Evolutionary conservation across 1,284 basidiomycete genomes (phyloP).

Genomic region (Tilletia setariae): DNA sequence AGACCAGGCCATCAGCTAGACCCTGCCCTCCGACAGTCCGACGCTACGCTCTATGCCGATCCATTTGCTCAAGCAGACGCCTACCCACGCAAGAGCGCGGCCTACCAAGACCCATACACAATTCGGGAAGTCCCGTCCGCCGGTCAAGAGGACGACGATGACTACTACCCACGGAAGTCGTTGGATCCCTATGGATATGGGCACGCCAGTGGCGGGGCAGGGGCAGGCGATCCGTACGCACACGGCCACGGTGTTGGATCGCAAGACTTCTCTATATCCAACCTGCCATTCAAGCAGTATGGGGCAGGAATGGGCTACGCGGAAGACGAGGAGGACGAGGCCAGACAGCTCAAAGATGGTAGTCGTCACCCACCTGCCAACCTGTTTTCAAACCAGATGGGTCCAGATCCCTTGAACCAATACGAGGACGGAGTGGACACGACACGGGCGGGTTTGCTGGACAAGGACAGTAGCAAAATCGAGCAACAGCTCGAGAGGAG

Average conservation of each 20-base stretch:
- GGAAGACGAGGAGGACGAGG: constrained; percentile 48
- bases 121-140: neutral
- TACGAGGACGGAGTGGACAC: constrained; percentile 14
- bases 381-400: neutral
- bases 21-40: neutral
- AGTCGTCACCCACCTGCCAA: neutral
- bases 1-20: neutral
- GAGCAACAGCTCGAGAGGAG: constrained; percentile 9
- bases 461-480: neutral
- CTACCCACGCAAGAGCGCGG: neutral
- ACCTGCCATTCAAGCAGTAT: constrained; percentile 35
- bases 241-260: neutral
- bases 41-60: neutral
- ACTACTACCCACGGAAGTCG: constrained; percentile 11
- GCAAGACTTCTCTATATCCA: constrained; percentile 11
- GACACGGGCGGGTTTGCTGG: neutral
- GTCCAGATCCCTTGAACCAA: constrained; percentile 27
- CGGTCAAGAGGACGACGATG: neutral
- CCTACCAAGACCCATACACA: neutral
- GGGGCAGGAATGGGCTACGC: constrained; percentile 44
- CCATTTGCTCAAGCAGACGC: neutral
- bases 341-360: constrained; percentile 31
- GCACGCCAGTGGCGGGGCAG: neutral
- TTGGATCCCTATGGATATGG: too few species aligned
- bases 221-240: neutral